These are phyloP conservation scores for Metschnikowia orientalis DNA, from an alignment of 805 yeast genomes.

Conservation along the genomic window DNA sequence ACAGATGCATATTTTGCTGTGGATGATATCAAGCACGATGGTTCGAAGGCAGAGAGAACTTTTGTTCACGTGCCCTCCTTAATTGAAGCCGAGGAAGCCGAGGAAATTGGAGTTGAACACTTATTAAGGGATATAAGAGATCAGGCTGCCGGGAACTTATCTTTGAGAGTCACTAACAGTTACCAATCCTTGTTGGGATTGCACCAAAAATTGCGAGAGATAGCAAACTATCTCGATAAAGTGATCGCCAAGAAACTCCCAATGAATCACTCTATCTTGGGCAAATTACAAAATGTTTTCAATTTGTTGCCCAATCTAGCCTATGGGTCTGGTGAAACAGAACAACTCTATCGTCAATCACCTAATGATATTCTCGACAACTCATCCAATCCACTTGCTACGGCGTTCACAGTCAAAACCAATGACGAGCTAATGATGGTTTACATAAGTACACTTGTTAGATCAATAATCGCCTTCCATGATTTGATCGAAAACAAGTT, in stretches of 20 bases:
- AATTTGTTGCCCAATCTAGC: constrained; percentile 82
- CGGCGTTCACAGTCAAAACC: constrained; percentile 87
- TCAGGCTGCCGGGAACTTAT: constrained; percentile 91
- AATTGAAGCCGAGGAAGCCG: constrained; percentile 98
- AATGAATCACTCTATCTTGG: constrained; percentile 83
- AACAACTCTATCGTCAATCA: constrained; percentile 3
- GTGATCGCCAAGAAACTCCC: constrained; percentile 73
- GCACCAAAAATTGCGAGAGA: constrained; percentile 71
- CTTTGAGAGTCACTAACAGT: constrained; percentile 83
- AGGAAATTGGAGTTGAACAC: constrained; percentile 98
- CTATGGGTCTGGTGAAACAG: constrained; percentile 19
- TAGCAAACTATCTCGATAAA: constrained; percentile 70
- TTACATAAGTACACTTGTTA: constrained; percentile 81
- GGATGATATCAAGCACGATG: constrained; percentile 95
- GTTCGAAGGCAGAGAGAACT: constrained; percentile 86
- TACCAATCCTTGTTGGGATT: constrained; percentile 84
- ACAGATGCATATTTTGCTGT: constrained; percentile 92
- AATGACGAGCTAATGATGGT: constrained; percentile 95
- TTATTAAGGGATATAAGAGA: constrained; percentile 89
- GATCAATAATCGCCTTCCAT: constrained; percentile 94
- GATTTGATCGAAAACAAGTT: constrained; percentile 94
- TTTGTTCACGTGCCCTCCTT: constrained; percentile 89
- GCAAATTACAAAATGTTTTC: constrained; percentile 91
- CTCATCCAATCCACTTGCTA: constrained; percentile 52
- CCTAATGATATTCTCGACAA: constrained; percentile 13